These are phyloP conservation scores for Cardamine occulta DNA, from an alignment of 345 rosid genomes.

Conservation along the genomic window DNA sequence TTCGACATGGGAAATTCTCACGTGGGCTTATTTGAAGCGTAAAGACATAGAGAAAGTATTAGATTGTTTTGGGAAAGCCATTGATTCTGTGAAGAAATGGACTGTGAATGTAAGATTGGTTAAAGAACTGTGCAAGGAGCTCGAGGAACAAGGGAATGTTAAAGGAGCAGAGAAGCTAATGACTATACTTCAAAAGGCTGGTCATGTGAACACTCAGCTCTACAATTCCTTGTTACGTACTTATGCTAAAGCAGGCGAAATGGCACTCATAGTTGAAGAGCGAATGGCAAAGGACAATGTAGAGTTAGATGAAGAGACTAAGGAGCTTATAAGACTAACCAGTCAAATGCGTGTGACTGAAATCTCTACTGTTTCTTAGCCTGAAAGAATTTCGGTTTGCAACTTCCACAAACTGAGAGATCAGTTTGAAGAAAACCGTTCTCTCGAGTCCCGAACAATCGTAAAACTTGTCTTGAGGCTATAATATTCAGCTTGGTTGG, in stretches of 20 bases:
- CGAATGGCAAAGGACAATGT: conserved; percentile 75
- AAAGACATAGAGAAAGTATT: conserved; percentile 59
- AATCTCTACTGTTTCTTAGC: conserved; percentile 44
- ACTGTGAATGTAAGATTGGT: conserved; percentile 59
- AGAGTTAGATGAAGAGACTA: conserved; percentile 64
- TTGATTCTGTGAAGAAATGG: conserved; percentile 72
- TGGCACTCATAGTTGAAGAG: conserved; percentile 76
- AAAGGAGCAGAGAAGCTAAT: conserved; percentile 72
- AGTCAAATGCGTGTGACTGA: conserved; percentile 71
- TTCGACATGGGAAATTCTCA: conserved; percentile 86
- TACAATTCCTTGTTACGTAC: conserved; percentile 74
- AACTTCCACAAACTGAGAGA: conserved; percentile 12
- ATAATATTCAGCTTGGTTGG: no score
- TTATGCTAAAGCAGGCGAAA: conserved; percentile 77
- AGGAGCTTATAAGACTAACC: conserved; percentile 59
- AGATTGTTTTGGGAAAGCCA: conserved; percentile 66
- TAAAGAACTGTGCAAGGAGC: conserved; percentile 50
- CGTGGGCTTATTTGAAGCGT: conserved; percentile 64
- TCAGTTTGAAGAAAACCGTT: not conserved
- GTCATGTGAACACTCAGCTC: conserved; percentile 62
- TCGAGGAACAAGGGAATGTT: conserved; percentile 64
- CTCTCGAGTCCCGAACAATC: not conserved
- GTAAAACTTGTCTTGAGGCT: not conserved
- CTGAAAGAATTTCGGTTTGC: not conserved
- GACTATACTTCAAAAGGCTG: conserved; percentile 62